Evolutionary conservation across 805 yeast genomes (phyloP), one percentile per base, ranked within the genome.

Genomic region (Blastobotrys muscicola): DNA sequence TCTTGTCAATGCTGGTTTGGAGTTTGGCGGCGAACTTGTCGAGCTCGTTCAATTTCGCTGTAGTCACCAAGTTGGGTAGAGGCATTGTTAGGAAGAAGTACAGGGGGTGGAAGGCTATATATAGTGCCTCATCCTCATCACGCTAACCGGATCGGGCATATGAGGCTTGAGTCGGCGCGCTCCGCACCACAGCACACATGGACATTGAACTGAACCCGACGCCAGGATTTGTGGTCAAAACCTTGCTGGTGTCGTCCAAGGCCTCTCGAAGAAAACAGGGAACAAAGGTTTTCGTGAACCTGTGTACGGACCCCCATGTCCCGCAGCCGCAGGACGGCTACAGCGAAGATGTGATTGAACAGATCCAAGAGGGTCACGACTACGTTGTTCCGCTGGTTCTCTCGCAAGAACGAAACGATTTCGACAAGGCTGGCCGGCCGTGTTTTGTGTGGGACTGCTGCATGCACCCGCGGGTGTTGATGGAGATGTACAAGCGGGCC

Each of bases 341-440:
- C 14, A 52, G 7, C 54, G 57, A 2, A 60, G 61, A 2, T 82
- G 80, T 54, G 70, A 39, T 85, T 2, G 78, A 78, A 52, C 78
- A 81, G 1, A 60, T 76, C 41, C 79, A 82, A 15, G 74, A 79
- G 61, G 76, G 75, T 32, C 79, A 79, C 54, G 70, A 81, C 54
- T 87, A 95, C 95, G 87, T 82, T 46, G 80, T 86, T 1, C 96
- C 96, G 1, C 76, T 89, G 2, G 72, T 83, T 1, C 76, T 85
- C 0, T 78, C 90, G 0, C 68, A 71, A 0, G 74, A 72, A 39
- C 56, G 79, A 9, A 52, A 53, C 6, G 81, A 73, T 37, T 57
- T 47, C 10, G 96, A 89, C 59, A 87, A 87, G 47, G 57, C 58
- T 53, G 94, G 94, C 1, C 60, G 64, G 2, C 59, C 66, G 11